Percentiles rank a stretch among this genome's conserved stretches.
Conservation (phyloP, 2,329 filamentous ascomycete species). For the Catunica adiposa region DNA sequence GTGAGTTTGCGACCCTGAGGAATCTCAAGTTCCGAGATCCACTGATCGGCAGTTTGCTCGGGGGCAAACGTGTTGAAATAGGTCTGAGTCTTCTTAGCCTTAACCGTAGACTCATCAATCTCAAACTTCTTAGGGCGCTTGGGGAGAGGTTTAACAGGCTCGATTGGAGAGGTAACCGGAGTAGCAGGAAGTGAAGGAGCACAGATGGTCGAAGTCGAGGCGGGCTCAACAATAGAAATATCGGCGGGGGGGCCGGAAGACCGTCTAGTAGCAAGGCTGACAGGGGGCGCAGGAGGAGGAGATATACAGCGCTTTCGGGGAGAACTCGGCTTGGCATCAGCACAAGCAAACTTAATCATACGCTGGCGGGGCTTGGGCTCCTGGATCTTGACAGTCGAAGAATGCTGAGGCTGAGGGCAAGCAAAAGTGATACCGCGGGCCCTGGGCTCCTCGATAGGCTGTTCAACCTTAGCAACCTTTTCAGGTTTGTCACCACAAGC, state of each 20-base stretch:
- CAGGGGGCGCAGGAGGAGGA: constrained; percentile 1
- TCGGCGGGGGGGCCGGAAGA: constrained; percentile 2
- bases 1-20: constrained; percentile 57
- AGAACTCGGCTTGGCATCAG: constrained; percentile 1
- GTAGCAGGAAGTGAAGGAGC: constrained; percentile 3
- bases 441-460: no score
- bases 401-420: constrained; percentile 2
- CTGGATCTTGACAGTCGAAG: neutral
- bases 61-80: constrained; percentile 87
- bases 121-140: constrained; percentile 13
- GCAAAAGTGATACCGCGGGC: constrained; percentile 4
- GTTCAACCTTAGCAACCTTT: neutral
- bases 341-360: constrained; percentile 61
- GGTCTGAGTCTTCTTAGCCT: constrained; percentile 31
- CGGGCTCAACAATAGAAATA: constrained; percentile 5
- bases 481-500: constrained; percentile 2
- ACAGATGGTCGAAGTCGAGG: constrained; percentile 10
- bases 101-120: constrained; percentile 11
- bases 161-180: constrained; percentile 6
- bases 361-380: constrained; percentile 30
- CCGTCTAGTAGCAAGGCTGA: constrained; percentile 4
- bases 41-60: constrained; percentile 69
- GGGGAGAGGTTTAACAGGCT: constrained; percentile 5
- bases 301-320: constrained; percentile 10
- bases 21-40: constrained; percentile 56